A percentile compares a stretch with the other conserved stretches of the same genome.
These are phyloP conservation scores for Panaeolus cyanescens DNA, from an alignment of 768 basidiomycete genomes.

Conservation along the genomic window DNA sequence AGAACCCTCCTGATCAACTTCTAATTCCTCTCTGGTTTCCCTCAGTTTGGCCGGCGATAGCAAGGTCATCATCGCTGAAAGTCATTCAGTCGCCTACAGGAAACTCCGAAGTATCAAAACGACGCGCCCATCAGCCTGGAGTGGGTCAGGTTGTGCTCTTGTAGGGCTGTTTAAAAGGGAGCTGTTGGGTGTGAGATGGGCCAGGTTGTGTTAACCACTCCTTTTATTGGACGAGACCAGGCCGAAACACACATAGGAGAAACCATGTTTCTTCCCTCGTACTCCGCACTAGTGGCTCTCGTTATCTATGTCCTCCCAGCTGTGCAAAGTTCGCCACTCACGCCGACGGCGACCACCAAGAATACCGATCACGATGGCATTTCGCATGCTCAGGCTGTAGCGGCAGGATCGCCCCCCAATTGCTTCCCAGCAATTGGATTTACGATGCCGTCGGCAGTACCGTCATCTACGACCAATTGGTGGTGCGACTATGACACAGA, in stretches of 20 bases:
- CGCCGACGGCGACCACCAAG: conserved; percentile 7
- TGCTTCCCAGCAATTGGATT: conserved; percentile 50
- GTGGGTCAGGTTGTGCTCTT: not conserved
- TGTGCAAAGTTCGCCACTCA: conserved; percentile 12
- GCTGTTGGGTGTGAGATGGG: not conserved
- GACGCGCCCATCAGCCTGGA: not conserved
- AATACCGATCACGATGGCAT: not conserved
- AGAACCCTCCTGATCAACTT: not conserved
- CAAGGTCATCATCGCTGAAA: not conserved
- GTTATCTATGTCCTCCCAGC: not conserved
- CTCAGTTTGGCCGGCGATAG: not conserved
- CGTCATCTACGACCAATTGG: conserved; percentile 49
- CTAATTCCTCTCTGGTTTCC: not conserved
- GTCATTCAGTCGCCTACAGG: not conserved
- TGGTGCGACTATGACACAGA: conserved; percentile 68
- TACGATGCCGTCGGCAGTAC: conserved; percentile 52
- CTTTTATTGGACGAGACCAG: not conserved
- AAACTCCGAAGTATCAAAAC: conserved; percentile 3
- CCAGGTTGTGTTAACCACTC: not conserved
- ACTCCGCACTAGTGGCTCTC: not conserved
- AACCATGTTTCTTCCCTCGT: not conserved
- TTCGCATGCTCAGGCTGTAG: not conserved
- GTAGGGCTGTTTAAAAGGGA: not conserved
- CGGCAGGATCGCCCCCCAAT: conserved; percentile 23
- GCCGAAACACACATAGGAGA: not conserved